Conservation (phyloP, 176 grass and related monocot species). For the Urochloa ruziziensis region DNA sequence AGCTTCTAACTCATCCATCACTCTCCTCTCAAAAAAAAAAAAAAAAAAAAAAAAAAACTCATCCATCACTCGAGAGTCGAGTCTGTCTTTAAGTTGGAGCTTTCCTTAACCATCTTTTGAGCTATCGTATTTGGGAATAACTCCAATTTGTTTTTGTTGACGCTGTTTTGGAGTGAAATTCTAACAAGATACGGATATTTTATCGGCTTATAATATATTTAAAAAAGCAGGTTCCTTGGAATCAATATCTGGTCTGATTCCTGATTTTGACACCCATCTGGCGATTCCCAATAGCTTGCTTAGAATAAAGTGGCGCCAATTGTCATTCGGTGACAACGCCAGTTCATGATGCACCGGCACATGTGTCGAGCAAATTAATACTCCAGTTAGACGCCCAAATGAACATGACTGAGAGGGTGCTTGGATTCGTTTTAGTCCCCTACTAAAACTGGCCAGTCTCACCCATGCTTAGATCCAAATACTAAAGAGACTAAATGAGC, state of each 20-base stretch:
- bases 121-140: not conserved
- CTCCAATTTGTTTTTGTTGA: not conserved
- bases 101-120: not conserved
- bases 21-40: too few species aligned
- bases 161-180: not conserved
- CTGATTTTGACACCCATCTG: not conserved
- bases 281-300: not conserved
- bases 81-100: not conserved
- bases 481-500: too few species aligned
- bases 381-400: not conserved
- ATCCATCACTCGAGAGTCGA: not conserved
- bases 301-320: not conserved
- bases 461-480: too few species aligned
- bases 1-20: too few species aligned
- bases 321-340: conserved; percentile 17
- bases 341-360: not conserved
- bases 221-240: not conserved
- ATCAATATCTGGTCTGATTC: not conserved
- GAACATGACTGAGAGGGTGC: not conserved
- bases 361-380: conserved; percentile 3
- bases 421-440: too few species aligned
- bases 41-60: not conserved
- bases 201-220: not conserved
- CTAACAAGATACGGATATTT: not conserved
- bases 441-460: too few species aligned